These are phyloP conservation scores for Nakaseomyces uthaithaninus DNA, from an alignment of 1,139 yeast species.

Conservation along the genomic window DNA sequence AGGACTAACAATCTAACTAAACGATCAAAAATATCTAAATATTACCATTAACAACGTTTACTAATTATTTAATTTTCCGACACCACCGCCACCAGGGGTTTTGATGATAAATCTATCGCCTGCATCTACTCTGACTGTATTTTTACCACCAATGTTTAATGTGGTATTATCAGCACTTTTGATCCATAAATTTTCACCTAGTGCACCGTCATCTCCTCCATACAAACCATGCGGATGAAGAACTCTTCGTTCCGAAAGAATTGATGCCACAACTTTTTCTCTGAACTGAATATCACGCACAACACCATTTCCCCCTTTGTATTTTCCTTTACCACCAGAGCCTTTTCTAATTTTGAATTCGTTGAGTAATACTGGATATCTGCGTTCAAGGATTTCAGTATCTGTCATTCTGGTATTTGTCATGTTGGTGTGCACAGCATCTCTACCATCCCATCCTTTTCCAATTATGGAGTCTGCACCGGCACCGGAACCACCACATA, in stretches of 20 bases:
- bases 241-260: constrained; percentile 53
- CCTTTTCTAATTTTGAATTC: constrained; percentile 46
- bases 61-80: constrained; percentile 30
- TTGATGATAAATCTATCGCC: constrained; percentile 51
- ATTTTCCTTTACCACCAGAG: constrained; percentile 53
- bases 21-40: too few relatives aligned
- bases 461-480: constrained; percentile 51
- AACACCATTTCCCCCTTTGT: constrained; percentile 56
- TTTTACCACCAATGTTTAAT: constrained; percentile 51
- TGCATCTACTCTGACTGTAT: constrained; percentile 40
- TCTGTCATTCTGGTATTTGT: constrained; percentile 67
- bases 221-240: constrained; percentile 51
- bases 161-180: constrained; percentile 29
- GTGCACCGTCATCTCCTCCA: constrained; percentile 52
- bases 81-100: constrained; percentile 54
- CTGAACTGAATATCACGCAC: constrained; percentile 55
- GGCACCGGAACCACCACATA: constrained; percentile 67
- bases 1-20: too few relatives aligned
- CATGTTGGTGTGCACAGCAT: constrained; percentile 64
- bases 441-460: constrained; percentile 51
- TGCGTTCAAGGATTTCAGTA: constrained; percentile 56
- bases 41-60: too few relatives aligned
- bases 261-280: constrained; percentile 47
- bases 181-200: constrained; percentile 55
- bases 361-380: constrained; percentile 56